Evolutionary conservation across 2,329 filamentous ascomycete species (phyloP).

Genomic region (Cryphonectria nitschkei): DNA sequence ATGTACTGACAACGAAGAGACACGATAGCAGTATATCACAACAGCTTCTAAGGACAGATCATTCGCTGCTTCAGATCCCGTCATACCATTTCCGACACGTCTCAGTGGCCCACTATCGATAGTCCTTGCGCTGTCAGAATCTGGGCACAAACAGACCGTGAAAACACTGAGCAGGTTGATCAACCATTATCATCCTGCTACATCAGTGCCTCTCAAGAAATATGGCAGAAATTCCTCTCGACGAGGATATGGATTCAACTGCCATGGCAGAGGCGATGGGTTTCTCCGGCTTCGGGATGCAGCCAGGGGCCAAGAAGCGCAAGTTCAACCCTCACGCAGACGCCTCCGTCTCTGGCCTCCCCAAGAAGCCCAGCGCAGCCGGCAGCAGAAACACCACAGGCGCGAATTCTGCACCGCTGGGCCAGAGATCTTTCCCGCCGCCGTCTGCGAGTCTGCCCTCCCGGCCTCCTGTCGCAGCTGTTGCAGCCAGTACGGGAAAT

Average conservation of each 20-base stretch:
- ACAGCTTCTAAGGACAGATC: background rate
- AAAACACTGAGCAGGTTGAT: background rate
- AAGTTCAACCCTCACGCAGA: slow-evolving; percentile 64
- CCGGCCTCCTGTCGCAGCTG: slow-evolving; percentile 19
- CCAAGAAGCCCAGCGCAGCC: slow-evolving; percentile 33
- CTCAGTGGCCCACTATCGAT: background rate
- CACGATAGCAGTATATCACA: background rate
- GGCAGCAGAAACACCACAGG: slow-evolving; percentile 35
- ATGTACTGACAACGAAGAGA: background rate
- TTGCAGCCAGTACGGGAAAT: slow-evolving; percentile 36
- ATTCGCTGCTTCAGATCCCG: background rate
- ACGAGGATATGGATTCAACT: slow-evolving; percentile 42
- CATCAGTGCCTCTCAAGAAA: background rate
- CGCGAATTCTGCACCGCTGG: slow-evolving; percentile 44
- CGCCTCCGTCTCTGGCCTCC: slow-evolving; percentile 46
- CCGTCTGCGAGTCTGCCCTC: slow-evolving; percentile 30
- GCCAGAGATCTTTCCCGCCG: slow-evolving; percentile 38
- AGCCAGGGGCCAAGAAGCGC: slow-evolving; percentile 64
- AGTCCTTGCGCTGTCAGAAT: background rate
- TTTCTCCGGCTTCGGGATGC: slow-evolving; percentile 70
- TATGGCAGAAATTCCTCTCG: slow-evolving; percentile 26
- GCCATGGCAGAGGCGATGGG: slow-evolving; percentile 72
- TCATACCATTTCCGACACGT: background rate
- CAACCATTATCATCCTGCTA: background rate
- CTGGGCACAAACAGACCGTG: background rate